phyloP scores from a whole-genome alignment of 1,284 basidiomycete genomes.

The Malassezia dermatis region DNA sequence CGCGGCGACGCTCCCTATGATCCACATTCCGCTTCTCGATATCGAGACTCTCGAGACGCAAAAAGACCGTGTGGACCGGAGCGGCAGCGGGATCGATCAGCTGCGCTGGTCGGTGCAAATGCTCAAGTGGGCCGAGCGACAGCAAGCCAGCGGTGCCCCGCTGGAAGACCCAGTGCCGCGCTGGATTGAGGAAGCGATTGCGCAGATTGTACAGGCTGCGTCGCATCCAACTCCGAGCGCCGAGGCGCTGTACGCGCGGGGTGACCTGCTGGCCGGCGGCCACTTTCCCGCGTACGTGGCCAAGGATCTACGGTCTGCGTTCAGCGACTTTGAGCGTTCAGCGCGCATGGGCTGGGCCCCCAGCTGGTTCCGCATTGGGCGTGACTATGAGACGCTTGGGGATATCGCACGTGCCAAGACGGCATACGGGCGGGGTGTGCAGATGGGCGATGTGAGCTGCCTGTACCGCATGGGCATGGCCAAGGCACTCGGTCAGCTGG shows the following conservation, averaged over 20 bases:
- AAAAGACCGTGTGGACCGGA: constrained; percentile 23
- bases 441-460: constrained; percentile 61
- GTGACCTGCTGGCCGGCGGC: constrained; percentile 61
- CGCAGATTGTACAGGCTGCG: constrained; percentile 26
- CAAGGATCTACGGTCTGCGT: constrained; percentile 67
- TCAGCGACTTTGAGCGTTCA: constrained; percentile 61
- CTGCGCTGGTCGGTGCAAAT: constrained; percentile 70
- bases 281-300: constrained; percentile 49
- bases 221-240: constrained; percentile 52
- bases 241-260: constrained; percentile 66
- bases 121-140: constrained; percentile 61
- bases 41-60: constrained; percentile 23
- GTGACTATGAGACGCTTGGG: constrained; percentile 79
- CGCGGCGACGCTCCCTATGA: constrained; percentile 5
- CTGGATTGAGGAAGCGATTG: constrained; percentile 58
- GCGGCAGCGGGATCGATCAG: constrained; percentile 55
- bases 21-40: constrained; percentile 36
- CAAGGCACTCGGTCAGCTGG: constrained; percentile 73
- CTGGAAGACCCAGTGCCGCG: constrained; percentile 59
- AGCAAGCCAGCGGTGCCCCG: constrained; percentile 24
- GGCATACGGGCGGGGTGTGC: constrained; percentile 70
- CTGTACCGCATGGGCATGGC: constrained; percentile 70
- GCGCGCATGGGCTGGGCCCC: constrained; percentile 40
- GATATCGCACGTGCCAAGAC: constrained; percentile 62
- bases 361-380: constrained; percentile 73